Evolutionary conservation across 106 monocot species (phyloP).

Genomic region (Amphibolis antarctica): DNA sequence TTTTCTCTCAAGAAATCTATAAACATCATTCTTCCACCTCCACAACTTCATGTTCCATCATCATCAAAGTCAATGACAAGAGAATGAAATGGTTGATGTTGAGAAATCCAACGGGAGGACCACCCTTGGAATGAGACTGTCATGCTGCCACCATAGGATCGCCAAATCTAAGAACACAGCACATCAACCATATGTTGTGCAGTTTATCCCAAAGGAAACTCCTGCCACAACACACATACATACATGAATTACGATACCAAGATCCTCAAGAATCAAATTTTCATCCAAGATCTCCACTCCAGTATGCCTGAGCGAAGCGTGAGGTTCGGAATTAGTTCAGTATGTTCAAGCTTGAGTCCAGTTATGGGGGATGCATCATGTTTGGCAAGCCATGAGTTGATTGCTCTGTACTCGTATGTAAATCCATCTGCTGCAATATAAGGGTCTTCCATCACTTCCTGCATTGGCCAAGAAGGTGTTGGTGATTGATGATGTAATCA

Average conservation of each 20-base stretch:
- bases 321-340: conserved; percentile 41
- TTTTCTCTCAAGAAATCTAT: too few relatives aligned
- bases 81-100: too few relatives aligned
- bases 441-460: conserved; percentile 74
- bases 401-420: conserved; percentile 65
- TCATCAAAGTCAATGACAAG: too few relatives aligned
- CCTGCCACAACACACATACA: too few relatives aligned
- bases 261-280: neutral
- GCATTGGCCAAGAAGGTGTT: conserved; percentile 10
- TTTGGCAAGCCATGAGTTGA: conserved; percentile 68
- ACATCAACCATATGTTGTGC: too few relatives aligned
- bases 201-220: too few relatives aligned
- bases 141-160: neutral
- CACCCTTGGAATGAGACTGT: too few relatives aligned
- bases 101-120: too few relatives aligned
- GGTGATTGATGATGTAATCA: neutral
- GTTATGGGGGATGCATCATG: conserved; percentile 62
- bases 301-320: conserved; percentile 46
- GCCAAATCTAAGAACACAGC: neutral
- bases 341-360: conserved; percentile 32
- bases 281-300: conserved; percentile 43
- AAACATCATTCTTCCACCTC: too few relatives aligned
- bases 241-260: too few relatives aligned
- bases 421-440: conserved; percentile 79
- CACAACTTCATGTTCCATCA: too few relatives aligned